Evolutionary conservation across 2,329 filamentous ascomycete genomes (phyloP).

Genomic region (Polychaeton citri): DNA sequence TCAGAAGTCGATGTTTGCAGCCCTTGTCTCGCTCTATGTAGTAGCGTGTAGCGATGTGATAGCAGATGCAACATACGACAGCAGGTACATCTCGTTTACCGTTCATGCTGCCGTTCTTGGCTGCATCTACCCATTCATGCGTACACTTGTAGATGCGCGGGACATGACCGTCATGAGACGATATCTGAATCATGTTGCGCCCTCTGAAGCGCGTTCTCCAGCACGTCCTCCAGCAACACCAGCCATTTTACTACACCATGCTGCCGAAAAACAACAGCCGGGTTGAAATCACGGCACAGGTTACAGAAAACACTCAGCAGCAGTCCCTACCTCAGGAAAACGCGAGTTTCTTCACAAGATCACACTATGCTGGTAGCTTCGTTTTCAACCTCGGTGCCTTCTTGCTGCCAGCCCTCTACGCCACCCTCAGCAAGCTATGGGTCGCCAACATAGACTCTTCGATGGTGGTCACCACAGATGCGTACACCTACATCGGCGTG

Average conservation of each 20-base stretch:
- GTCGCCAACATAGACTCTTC: slow-evolving; percentile 53
- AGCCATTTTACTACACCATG: neutral
- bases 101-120: too few relatives aligned
- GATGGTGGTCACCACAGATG: slow-evolving; percentile 50
- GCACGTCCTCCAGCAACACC: neutral
- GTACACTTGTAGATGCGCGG: too few relatives aligned
- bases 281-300: neutral
- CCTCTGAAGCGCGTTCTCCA: neutral
- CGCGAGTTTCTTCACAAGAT: neutral
- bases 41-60: too few relatives aligned
- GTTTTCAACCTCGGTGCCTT: slow-evolving; percentile 51
- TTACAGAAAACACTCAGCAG: too few relatives aligned
- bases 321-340: too few relatives aligned
- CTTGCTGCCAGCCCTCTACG: slow-evolving; percentile 52
- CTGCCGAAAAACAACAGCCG: neutral
- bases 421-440: slow-evolving; percentile 57
- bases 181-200: neutral
- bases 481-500: slow-evolving; percentile 56
- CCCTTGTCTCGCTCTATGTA: too few relatives aligned
- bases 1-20: too few relatives aligned
- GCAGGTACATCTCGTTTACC: too few relatives aligned
- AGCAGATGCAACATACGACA: too few relatives aligned
- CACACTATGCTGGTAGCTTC: slow-evolving; percentile 41
- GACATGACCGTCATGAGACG: neutral
- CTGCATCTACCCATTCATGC: too few relatives aligned